Evolutionary conservation across 2,329 filamentous ascomycete species (phyloP).

Genomic region (Aspergillus arachidicola): DNA sequence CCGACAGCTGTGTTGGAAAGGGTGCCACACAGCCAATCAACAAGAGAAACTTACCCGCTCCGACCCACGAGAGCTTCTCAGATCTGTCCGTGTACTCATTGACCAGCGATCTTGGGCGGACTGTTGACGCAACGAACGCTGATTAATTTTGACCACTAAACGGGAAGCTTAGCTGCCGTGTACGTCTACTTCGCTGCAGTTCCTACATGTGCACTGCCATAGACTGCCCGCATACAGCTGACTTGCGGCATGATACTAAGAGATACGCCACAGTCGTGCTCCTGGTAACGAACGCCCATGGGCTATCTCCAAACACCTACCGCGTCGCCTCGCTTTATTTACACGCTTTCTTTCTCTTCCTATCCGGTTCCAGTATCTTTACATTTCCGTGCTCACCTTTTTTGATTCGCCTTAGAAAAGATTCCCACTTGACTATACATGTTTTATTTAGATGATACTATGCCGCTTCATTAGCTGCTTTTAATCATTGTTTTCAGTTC

Average conservation of each 20-base stretch:
- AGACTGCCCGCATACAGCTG: too few species aligned
- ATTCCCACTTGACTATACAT: not conserved
- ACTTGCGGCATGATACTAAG: too few species aligned
- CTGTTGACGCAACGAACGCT: not conserved
- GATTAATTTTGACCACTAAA: not conserved
- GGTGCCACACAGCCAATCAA: not conserved
- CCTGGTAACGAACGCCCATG: too few species aligned
- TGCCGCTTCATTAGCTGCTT: not conserved
- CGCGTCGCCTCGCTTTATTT: not conserved
- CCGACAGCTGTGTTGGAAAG: not conserved
- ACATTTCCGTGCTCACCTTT: not conserved
- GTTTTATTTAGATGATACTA: not conserved
- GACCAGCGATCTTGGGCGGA: conserved; percentile 1
- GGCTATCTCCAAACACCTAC: too few species aligned
- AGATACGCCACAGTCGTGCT: too few species aligned
- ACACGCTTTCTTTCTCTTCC: not conserved
- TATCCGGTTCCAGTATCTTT: not conserved
- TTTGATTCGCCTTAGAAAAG: not conserved
- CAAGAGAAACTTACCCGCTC: not conserved
- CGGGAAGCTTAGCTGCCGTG: too few species aligned
- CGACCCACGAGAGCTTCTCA: conserved; percentile 12
- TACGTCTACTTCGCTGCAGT: too few species aligned
- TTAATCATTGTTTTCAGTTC: not conserved
- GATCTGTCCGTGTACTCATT: conserved; percentile 12
- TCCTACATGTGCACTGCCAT: too few species aligned